Base-by-base conservation (phyloP, 2,329 filamentous ascomycete species). In the Parafenestella ontariensis region DNA sequence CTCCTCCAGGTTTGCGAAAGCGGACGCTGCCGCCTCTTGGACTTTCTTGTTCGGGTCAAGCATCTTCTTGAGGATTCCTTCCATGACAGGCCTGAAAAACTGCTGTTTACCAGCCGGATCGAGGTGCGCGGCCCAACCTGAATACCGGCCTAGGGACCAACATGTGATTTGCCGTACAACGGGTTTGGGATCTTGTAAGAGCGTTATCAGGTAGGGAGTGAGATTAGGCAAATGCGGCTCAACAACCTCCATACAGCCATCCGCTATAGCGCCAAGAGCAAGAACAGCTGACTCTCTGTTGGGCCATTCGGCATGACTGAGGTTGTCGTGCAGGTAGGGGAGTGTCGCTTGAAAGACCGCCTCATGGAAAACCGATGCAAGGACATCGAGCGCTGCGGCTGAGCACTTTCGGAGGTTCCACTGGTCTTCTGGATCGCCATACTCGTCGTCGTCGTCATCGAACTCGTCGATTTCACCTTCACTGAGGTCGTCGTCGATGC, bases 341-440 rank as follows among this genome's bases (percentile, higher is more conserved):
- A 99, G 82, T 56, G 96, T 96, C 58, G 91, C 89, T 63, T 92
- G 87, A 75, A 99, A 99, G 28, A 99, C 92, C 1, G 89, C 86
- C 49, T 88, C 87, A 65, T 91, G 88, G 76, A 96, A 99, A 59
- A 96, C 91, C 47, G 89, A 90, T 17, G 95, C 92, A 66, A 99
- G 93, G 11, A 96, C 91, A 72, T 99, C 95, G 36, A 99, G 82
- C 8, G 95, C 93, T 11, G 95, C 95, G 7, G 95, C 95, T 33
- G 95, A 98, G 79, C 95, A 98, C 78, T 99, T 99, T 59, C 95
- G 87, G 48, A 99, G 81, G 49, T 94, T 98, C 95, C 95, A 99
- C 66, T 87, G 86, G 73, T 96, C 92, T 74, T 98, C 95, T 0
- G 92, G 91, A 65, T 93, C 91, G 45, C 81, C 82, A 36, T 83